Conservation (phyloP, 225 moss, liverwort and hornwort species). For the Physcomitrellopsis africana region DNA sequence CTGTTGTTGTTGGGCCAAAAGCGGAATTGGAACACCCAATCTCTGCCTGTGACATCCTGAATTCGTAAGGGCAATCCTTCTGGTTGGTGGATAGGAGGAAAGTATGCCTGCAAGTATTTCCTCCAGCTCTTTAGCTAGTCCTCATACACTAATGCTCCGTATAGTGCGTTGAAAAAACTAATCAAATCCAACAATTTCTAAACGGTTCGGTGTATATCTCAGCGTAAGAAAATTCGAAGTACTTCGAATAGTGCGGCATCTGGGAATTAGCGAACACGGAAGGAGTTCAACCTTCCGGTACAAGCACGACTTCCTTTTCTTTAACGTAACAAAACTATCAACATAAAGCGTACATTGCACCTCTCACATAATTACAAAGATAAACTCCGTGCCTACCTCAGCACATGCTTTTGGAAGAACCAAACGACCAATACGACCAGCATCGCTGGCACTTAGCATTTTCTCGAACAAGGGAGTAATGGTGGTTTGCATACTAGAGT, state of each 20-base stretch:
- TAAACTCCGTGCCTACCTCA: constrained; percentile 60
- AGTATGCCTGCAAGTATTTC: constrained; percentile 76
- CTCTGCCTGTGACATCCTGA: constrained; percentile 93
- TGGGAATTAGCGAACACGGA: too few relatives aligned
- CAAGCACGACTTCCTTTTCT: neutral
- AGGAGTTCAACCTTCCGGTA: too few relatives aligned
- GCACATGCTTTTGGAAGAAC: constrained; percentile 99
- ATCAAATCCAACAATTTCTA: neutral
- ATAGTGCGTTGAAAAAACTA: neutral
- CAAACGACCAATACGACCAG: constrained; percentile 96
- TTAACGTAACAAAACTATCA: constrained; percentile 12
- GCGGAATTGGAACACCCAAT: constrained; percentile 98
- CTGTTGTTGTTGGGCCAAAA: constrained; percentile 99
- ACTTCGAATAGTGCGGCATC: too few relatives aligned
- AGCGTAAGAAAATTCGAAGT: constrained; percentile 2
- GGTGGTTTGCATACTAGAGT: constrained; percentile 72
- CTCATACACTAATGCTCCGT: neutral
- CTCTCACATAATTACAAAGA: neutral
- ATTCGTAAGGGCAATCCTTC: constrained; percentile 96
- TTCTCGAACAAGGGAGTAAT: constrained; percentile 99
- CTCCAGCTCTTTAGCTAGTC: constrained; percentile 17
- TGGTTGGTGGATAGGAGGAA: constrained; percentile 96
- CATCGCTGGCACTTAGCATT: constrained; percentile 99
- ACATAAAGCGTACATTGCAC: constrained; percentile 19
- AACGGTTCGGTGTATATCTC: neutral